Percentiles rank a stretch among this genome's conserved stretches.
Evolutionary conservation across 352 stramenopile species (phyloP).

Genomic region (Bremia lactucae): DNA sequence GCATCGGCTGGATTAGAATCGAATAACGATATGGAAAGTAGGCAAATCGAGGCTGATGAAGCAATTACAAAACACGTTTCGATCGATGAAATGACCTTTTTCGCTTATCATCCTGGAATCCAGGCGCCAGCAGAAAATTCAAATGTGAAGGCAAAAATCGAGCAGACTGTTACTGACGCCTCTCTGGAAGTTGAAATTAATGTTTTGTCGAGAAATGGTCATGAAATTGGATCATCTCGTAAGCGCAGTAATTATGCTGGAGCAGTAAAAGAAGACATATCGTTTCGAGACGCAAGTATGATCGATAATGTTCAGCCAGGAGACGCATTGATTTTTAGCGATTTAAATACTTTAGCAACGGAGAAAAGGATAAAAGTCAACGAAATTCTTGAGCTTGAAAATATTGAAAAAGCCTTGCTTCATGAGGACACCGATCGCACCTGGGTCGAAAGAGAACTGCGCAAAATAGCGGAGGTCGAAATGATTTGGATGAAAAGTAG

Average conservation of each 20-base stretch:
- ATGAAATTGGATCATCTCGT: neutral
- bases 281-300: neutral
- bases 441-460: slow-evolving; percentile 22
- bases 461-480: slow-evolving; percentile 21
- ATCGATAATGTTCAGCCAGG: neutral
- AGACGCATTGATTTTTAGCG: neutral
- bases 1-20: no score
- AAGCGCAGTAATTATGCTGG: slow-evolving; percentile 1
- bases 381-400: slow-evolving; percentile 13
- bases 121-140: no score
- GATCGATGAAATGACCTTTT: no score
- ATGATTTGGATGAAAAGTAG: slow-evolving; percentile 11
- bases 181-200: slow-evolving; percentile 1
- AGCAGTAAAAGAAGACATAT: neutral
- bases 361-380: slow-evolving; percentile 4
- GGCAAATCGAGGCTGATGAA: slow-evolving; percentile 1
- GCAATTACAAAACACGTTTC: no score
- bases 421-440: slow-evolving; percentile 15
- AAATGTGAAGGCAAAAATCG: slow-evolving; percentile 1
- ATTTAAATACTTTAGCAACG: slow-evolving; percentile 5
- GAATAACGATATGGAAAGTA: no score
- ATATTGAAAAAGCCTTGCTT: slow-evolving; percentile 10
- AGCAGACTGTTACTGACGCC: slow-evolving; percentile 1
- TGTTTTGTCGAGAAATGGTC: neutral
- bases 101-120: no score